Evolutionary conservation across 2,329 filamentous ascomycete genomes (phyloP), one percentile per base, ranked within the genome.

Genomic region (Stemphylium vesicarium): DNA sequence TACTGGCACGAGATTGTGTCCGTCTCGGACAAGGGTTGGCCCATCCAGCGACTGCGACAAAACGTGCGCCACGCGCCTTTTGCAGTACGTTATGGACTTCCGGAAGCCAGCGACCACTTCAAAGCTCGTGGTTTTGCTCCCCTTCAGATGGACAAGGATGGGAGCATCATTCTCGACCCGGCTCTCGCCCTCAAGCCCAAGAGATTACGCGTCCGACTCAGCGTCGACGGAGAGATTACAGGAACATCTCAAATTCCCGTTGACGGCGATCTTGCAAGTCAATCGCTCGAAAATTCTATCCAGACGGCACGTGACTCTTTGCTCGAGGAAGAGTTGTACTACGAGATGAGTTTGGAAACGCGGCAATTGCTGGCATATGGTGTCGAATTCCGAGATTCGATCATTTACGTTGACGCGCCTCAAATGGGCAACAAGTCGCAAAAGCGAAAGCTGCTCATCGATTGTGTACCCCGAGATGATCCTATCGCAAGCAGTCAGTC

Each of bases 1-100:
- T 99, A 96, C 75, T 99, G 95, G 95, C 84, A 89, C 50, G 89
- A 96, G 65, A 84, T 98, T 2, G 79, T 96, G 41, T 85, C 87
- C 9, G 87, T 98, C 39, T 92, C 89, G 61, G 85, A 92, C 62
- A 88, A 87, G 50, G 92, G 93, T 4, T 99, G 95, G 94, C 88
- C 90, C 16, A 80, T 98, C 15, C 71, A 74, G 35, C 68, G 69
- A 16, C 59, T 68, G n/a, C 59, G 69, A 18, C 66, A 60, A 35
- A 68, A 70, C 31, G 61, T 53, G 18, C 94, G 89, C 63, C 85
- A 89, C 43, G 79, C 95, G 36, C 91, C 92, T 0, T 81, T 98
- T 44, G 92, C 89, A 16, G 94, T 98, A 32, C 87, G 90, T 60
- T 97, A 94, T 75, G 95, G 94, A 7, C 96, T 96, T 70, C 83